Evolutionary conservation across 2,329 filamentous ascomycete species (phyloP).

Genomic region (Colletotrichum echinochloae): DNA sequence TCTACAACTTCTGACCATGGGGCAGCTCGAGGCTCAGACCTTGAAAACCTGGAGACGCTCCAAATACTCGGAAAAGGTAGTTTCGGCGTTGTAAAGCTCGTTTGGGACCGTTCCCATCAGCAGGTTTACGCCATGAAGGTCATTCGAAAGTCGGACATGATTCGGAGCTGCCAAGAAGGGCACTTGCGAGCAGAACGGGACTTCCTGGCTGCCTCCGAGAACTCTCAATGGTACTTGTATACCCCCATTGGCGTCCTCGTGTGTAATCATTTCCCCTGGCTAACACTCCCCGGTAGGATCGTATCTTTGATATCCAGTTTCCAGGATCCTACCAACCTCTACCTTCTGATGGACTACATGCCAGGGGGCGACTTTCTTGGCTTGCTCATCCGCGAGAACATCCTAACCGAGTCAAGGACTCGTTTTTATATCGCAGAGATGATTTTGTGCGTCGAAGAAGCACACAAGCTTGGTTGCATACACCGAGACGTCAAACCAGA

Average conservation of each 20-base stretch:
- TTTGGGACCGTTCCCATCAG: slow-evolving; percentile 66
- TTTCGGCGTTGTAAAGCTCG: slow-evolving; percentile 91
- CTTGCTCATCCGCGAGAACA: slow-evolving; percentile 85
- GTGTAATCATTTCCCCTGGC: neutral
- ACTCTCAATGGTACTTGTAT: slow-evolving; percentile 77
- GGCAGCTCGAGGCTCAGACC: slow-evolving; percentile 20
- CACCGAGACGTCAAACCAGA: slow-evolving; percentile 97
- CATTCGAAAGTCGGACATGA: slow-evolving; percentile 93
- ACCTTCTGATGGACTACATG: slow-evolving; percentile 99
- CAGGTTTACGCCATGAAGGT: slow-evolving; percentile 96
- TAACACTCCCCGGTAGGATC: slow-evolving; percentile 66
- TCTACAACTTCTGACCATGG: neutral
- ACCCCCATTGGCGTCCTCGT: neutral
- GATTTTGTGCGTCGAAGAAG: slow-evolving; percentile 94
- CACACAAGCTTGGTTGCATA: slow-evolving; percentile 88
- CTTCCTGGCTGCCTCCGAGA: slow-evolving; percentile 88
- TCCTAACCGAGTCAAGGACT: slow-evolving; percentile 81
- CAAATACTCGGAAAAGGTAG: slow-evolving; percentile 92
- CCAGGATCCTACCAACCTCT: slow-evolving; percentile 85
- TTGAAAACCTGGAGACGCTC: slow-evolving; percentile 79
- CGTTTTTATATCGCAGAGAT: slow-evolving; percentile 95
- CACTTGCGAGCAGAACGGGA: slow-evolving; percentile 92
- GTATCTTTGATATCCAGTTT: slow-evolving; percentile 91
- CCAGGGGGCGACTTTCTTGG: slow-evolving; percentile 94
- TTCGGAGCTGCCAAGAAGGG: slow-evolving; percentile 90